These are phyloP conservation scores for Sistotremastrum niveocremeum DNA, from an alignment of 768 basidiomycete genomes.

Conservation along the genomic window DNA sequence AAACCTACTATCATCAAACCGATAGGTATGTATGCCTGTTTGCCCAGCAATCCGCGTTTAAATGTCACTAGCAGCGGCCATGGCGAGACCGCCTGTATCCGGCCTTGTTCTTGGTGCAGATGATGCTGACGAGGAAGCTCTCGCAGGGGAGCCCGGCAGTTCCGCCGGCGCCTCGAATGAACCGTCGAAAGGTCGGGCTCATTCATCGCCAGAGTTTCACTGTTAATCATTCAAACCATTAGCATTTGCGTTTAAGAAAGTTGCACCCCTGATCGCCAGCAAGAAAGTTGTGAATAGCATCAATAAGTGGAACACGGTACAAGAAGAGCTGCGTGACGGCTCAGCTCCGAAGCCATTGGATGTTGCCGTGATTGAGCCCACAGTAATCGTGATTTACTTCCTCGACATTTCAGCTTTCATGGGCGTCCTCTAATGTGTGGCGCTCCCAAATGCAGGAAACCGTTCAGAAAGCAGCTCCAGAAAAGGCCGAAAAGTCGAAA, in stretches of 20 bases:
- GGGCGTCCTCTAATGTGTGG: too few species aligned
- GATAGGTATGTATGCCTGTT: not conserved
- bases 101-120: too few species aligned
- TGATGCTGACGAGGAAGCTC: too few species aligned
- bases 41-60: too few species aligned
- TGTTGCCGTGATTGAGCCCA: slow-evolving; percentile 15
- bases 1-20: not conserved
- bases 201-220: too few species aligned
- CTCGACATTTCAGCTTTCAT: not conserved
- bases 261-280: slow-evolving; percentile 71
- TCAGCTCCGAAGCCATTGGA: slow-evolving; percentile 14
- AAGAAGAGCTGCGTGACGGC: slow-evolving; percentile 63
- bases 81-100: too few species aligned
- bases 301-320: slow-evolving; percentile 93
- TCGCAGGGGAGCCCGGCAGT: too few species aligned
- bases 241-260: slow-evolving; percentile 40
- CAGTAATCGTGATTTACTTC: not conserved
- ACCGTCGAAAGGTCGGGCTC: too few species aligned
- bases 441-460: not conserved
- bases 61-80: too few species aligned
- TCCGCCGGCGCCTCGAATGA: too few species aligned
- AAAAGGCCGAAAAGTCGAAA: not conserved
- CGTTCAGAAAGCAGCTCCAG: not conserved
- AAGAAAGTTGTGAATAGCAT: slow-evolving; percentile 89
- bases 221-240: not conserved